Evolutionary conservation across 1,284 basidiomycete species (phyloP).

Genomic region (Sanghuangporus sanghuang): DNA sequence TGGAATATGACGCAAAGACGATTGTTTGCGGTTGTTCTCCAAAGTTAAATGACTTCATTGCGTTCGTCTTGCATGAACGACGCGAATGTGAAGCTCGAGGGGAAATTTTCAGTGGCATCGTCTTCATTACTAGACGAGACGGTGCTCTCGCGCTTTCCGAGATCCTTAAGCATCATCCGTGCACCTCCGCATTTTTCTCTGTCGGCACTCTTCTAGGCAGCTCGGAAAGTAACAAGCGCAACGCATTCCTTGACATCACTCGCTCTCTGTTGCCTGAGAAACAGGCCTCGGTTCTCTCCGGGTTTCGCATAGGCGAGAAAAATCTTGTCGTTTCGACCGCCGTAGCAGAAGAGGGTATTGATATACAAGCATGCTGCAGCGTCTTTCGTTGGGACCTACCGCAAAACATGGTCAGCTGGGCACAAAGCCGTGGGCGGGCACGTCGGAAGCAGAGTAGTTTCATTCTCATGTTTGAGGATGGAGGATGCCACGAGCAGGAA

Average conservation of each 20-base stretch:
- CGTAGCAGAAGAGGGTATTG: slow-evolving; percentile 83
- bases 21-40: slow-evolving; percentile 47
- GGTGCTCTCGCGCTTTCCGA: slow-evolving; percentile 60
- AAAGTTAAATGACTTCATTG: slow-evolving; percentile 53
- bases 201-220: slow-evolving; percentile 60
- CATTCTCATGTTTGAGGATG: slow-evolving; percentile 62
- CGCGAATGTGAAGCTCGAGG: slow-evolving; percentile 39
- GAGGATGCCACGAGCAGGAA: slow-evolving; percentile 33
- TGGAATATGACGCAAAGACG: slow-evolving; percentile 44
- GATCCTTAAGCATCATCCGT: slow-evolving; percentile 53
- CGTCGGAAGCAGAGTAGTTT: slow-evolving; percentile 65
- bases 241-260: slow-evolving; percentile 65
- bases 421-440: slow-evolving; percentile 77
- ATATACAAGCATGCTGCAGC: slow-evolving; percentile 74
- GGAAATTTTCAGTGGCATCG: slow-evolving; percentile 61
- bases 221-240: slow-evolving; percentile 51
- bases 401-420: slow-evolving; percentile 71
- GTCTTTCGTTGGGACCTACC: slow-evolving; percentile 73
- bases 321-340: slow-evolving; percentile 75
- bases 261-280: slow-evolving; percentile 45
- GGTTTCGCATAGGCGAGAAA: slow-evolving; percentile 65
- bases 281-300: slow-evolving; percentile 49
- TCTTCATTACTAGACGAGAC: slow-evolving; percentile 73
- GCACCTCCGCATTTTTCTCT: slow-evolving; percentile 42
- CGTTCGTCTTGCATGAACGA: slow-evolving; percentile 52